Evolutionary conservation across 176 grass and related monocot species (phyloP).

Genomic region (Eragrostis curvula): DNA sequence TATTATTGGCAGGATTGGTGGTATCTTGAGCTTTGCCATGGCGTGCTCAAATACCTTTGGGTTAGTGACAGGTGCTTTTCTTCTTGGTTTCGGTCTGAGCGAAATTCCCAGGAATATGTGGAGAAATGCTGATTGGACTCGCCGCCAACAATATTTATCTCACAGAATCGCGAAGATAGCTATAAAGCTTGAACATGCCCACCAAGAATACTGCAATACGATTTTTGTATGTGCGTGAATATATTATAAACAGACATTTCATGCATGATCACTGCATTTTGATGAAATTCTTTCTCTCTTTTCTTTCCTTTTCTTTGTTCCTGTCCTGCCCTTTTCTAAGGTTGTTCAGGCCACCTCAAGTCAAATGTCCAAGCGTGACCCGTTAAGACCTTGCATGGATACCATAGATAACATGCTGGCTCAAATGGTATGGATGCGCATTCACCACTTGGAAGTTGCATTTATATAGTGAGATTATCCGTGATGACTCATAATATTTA

Average conservation of each 20-base stretch:
- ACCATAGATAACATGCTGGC: conserved; percentile 78
- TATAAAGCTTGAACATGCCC: conserved; percentile 92
- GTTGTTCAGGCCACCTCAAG: conserved; percentile 92
- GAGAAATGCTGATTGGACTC: conserved; percentile 87
- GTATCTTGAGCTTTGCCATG: conserved; percentile 97
- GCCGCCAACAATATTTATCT: conserved; percentile 79
- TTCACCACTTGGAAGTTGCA: conserved; percentile 23
- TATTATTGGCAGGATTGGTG: conserved; percentile 48
- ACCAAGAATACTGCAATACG: conserved; percentile 92
- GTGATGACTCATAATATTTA: conserved; percentile 27
- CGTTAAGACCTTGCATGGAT: conserved; percentile 85
- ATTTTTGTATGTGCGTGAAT: conserved; percentile 72
- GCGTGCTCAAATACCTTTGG: conserved; percentile 99
- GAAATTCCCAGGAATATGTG: conserved; percentile 95
- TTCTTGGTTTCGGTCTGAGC: conserved; percentile 97
- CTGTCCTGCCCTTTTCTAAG: conserved; percentile 41
- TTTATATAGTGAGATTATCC: conserved; percentile 29
- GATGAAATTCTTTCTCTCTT: background rate
- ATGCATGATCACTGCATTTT: conserved; percentile 26
- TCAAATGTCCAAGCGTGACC: conserved; percentile 97
- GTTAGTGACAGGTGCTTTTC: conserved; percentile 94
- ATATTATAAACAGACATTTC: background rate
- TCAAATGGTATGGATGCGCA: conserved; percentile 74
- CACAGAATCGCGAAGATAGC: conserved; percentile 87
- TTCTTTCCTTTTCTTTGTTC: no score